A percentile compares a stretch with the other conserved stretches of the same genome.
These are phyloP conservation scores for Thielaviopsis punctulata DNA, from an alignment of 2,329 filamentous ascomycete species.

Conservation along the genomic window DNA sequence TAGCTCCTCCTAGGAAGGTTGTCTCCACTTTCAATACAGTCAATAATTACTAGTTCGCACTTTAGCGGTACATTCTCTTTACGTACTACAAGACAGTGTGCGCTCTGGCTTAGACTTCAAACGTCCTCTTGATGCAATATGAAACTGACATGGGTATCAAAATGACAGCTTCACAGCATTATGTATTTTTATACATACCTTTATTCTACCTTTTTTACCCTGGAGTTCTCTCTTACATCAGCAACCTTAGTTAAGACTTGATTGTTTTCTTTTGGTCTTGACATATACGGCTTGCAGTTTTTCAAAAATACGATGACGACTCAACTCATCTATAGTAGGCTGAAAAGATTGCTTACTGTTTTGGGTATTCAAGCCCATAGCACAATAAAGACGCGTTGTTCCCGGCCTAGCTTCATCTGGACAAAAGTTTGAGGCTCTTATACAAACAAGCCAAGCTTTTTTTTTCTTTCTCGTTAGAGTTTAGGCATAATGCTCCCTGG, in stretches of 20 bases:
- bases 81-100: background rate
- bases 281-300: too few species aligned
- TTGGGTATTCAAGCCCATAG: background rate
- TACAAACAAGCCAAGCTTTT: too few species aligned
- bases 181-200: too few species aligned
- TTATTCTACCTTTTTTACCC: too few species aligned
- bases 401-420: too few species aligned
- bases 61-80: background rate
- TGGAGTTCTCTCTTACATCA: too few species aligned
- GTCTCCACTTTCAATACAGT: conserved; percentile 4
- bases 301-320: too few species aligned
- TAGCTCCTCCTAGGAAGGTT: background rate
- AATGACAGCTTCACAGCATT: background rate
- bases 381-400: background rate
- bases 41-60: background rate
- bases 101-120: conserved; percentile 4
- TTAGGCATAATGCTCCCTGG: too few species aligned
- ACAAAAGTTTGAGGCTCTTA: too few species aligned
- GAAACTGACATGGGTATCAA: background rate
- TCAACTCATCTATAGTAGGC: too few species aligned
- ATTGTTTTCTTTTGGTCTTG: background rate
- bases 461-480: too few species aligned
- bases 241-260: too few species aligned
- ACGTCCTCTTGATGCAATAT: background rate
- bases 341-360: background rate